Evolutionary conservation across 2,329 filamentous ascomycete genomes (phyloP), one percentile per base, ranked within the genome.

Genomic region (Akanthomyces muscarius): DNA sequence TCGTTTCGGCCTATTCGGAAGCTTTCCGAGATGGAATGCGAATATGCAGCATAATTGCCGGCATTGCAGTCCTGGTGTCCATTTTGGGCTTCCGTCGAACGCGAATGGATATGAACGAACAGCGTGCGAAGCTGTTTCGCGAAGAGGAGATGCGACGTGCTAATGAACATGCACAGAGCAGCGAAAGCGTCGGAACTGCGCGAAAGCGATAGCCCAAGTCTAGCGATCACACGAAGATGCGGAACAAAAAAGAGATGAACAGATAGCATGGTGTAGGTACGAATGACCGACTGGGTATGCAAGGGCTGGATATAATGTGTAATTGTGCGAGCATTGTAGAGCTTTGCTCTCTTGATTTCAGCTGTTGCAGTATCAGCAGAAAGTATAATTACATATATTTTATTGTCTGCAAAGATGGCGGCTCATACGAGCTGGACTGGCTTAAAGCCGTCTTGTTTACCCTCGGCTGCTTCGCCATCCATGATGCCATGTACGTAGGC

Each of bases 1-100:
- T 81, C 38, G 73, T 75, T 54, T 66, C 68, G 33, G 73, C 76
- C 0, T 83, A 82, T 66, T 72, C 78, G 0, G 70, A 77, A 13
- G 77, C 81, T 2, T 82, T 83, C 66, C 73, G 67, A 6, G 67
- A 74, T 56, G 78, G 80, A 55, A 83, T 84, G 81, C 72, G 73
- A 52, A 73, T 80, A n/a, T 78, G 76, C 45, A 73, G 76, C 1
- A 74, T 74, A 2, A 68, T 83, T 16, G 72, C 78, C 11, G 78
- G 72, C 4, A 65, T 74, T 10, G 79, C 74, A 2, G 65, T 81
- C 16, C 18, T 83, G 3, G 66, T 75, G 2, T 74, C 79, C 0
- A 58, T 78, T 18, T 75, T 76, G 0, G 75, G 76, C 0, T 81
- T 75, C 62, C 74, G 73, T 7, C 73, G 72, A 21, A 68, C 72